Evolutionary conservation across 1,284 basidiomycete species (phyloP).

Genomic region (Takashimella koratensis): DNA sequence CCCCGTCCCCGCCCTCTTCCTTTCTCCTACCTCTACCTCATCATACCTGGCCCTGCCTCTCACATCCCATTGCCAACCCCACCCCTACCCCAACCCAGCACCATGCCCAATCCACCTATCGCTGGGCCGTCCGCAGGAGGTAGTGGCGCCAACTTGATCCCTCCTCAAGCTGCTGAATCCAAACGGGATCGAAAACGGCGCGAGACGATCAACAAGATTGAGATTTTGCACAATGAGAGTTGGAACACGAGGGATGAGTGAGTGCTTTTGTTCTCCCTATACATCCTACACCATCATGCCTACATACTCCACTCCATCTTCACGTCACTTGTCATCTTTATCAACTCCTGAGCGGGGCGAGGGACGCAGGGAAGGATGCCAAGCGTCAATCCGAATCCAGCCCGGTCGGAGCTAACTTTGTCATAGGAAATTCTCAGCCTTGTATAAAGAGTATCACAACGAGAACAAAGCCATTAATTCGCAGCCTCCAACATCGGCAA

Average conservation of each 20-base stretch:
- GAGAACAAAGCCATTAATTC: constrained; percentile 45
- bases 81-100: not conserved
- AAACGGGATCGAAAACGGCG: constrained; percentile 54
- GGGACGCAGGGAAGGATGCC: too few species aligned
- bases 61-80: too few species aligned
- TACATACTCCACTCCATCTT: too few species aligned
- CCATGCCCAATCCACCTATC: not conserved
- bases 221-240: constrained; percentile 51
- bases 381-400: too few species aligned
- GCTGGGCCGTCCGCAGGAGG: not conserved
- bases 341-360: too few species aligned
- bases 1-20: not conserved
- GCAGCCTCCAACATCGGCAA: constrained; percentile 49
- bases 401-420: too few species aligned
- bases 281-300: not conserved
- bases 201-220: constrained; percentile 54
- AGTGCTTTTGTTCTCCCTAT: constrained; percentile 19
- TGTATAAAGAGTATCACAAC: constrained; percentile 46
- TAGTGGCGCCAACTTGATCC: constrained; percentile 11
- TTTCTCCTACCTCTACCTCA: not conserved
- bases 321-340: not conserved
- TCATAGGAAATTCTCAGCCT: constrained; percentile 45
- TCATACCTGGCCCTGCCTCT: too few species aligned
- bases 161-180: constrained; percentile 40
- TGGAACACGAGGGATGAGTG: constrained; percentile 52